These are phyloP conservation scores for Kwoniella sp. DNA, from an alignment of 768 basidiomycete species.

Conservation along the genomic window DNA sequence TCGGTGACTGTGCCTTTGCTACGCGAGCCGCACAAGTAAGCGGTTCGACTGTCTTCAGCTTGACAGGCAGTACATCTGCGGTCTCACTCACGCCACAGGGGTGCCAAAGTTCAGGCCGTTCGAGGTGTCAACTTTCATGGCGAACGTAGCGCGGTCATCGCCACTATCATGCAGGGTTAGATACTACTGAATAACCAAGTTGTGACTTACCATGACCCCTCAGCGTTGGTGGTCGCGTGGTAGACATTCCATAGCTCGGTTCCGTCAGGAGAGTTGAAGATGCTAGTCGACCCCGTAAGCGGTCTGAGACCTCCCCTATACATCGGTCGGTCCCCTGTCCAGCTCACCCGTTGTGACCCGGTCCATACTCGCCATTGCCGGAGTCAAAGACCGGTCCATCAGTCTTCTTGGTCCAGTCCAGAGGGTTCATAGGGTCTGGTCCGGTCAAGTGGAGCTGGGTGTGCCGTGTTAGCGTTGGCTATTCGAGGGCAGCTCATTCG, in stretches of 20 bases:
- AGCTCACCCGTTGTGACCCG: slow-evolving; percentile 19
- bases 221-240: slow-evolving; percentile 16
- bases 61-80: background rate
- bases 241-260: slow-evolving; percentile 24
- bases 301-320: too few relatives aligned
- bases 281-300: background rate
- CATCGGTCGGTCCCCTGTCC: too few relatives aligned
- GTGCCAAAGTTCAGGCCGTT: slow-evolving; percentile 8
- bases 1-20: background rate
- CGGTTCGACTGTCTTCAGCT: background rate
- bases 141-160: slow-evolving; percentile 3
- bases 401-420: slow-evolving; percentile 18
- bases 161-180: background rate
- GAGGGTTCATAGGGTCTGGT: slow-evolving; percentile 12
- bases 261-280: slow-evolving; percentile 20
- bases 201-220: slow-evolving; percentile 23
- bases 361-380: slow-evolving; percentile 24
- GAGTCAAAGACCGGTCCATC: slow-evolving; percentile 21
- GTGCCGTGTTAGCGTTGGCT: too few relatives aligned
- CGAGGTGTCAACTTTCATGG: slow-evolving; percentile 1
- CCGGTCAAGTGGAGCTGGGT: slow-evolving; percentile 13
- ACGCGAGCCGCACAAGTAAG: background rate
- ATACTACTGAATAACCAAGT: background rate
- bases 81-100: slow-evolving; percentile 5
- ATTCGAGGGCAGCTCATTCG: background rate